phyloP scores from a whole-genome alignment of 768 basidiomycete species.

The Russula lepida region DNA sequence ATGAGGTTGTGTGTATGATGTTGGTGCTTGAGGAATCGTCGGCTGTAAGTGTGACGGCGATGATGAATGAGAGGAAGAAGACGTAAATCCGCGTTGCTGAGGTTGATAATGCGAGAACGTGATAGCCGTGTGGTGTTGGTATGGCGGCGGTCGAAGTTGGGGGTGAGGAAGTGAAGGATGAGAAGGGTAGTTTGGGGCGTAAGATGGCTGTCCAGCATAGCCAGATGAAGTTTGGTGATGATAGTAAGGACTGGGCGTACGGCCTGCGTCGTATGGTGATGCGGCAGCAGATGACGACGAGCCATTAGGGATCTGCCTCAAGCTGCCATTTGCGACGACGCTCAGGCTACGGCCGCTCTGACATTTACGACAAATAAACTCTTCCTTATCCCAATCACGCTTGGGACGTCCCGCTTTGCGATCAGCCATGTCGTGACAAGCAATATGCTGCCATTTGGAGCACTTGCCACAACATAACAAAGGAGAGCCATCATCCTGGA shows the following conservation, averaged over 20 bases:
- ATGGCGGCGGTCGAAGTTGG: background rate
- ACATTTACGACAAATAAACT: slow-evolving; percentile 69
- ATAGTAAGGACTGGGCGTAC: slow-evolving; percentile 12
- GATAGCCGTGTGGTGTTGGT: slow-evolving; percentile 14
- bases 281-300: background rate
- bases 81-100: slow-evolving; percentile 18
- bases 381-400: slow-evolving; percentile 80
- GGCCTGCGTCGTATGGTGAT: background rate
- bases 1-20: background rate
- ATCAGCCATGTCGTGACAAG: slow-evolving; percentile 74
- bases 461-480: slow-evolving; percentile 80
- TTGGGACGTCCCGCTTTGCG: slow-evolving; percentile 49
- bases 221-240: background rate
- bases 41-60: background rate
- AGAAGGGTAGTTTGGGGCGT: slow-evolving; percentile 2
- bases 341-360: slow-evolving; percentile 20
- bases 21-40: background rate
- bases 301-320: slow-evolving; percentile 2
- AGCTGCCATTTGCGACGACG: slow-evolving; percentile 1
- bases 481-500: slow-evolving; percentile 69
- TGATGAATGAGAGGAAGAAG: background rate
- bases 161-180: background rate
- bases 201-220: slow-evolving; percentile 4
- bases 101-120: slow-evolving; percentile 22
- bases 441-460: slow-evolving; percentile 83